phyloP scores from a whole-genome alignment of 306 rosid genomes.

The Pyrus betulifolia region DNA sequence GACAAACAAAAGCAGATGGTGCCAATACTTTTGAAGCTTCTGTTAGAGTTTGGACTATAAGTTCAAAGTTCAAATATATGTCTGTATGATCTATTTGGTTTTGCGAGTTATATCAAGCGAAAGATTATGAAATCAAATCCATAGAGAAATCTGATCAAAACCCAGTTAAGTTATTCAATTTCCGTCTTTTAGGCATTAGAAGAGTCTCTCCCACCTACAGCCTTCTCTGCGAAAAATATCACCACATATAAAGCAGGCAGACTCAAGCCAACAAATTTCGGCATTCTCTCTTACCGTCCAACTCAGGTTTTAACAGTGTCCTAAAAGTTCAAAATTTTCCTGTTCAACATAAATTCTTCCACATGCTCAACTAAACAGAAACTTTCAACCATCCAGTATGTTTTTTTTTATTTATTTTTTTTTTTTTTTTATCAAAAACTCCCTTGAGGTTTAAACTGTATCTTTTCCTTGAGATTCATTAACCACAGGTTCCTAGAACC shows the following conservation, averaged over 20 bases:
- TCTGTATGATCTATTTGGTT: background rate
- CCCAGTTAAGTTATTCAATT: background rate
- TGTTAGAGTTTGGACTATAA: background rate
- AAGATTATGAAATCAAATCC: background rate
- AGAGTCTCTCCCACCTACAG: background rate
- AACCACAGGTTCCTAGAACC: background rate
- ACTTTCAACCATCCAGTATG: background rate
- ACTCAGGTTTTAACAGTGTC: background rate
- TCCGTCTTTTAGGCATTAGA: background rate
- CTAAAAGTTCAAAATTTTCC: background rate
- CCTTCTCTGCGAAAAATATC: background rate
- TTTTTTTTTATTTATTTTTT: too few relatives aligned
- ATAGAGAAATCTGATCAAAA: background rate
- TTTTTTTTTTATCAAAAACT: background rate
- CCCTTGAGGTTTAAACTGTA: background rate
- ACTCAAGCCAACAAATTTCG: background rate
- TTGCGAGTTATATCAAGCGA: background rate
- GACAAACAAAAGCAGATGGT: background rate
- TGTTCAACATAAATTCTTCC: background rate
- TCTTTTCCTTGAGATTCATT: background rate
- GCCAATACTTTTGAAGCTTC: background rate
- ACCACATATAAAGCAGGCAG: background rate
- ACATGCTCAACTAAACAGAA: background rate
- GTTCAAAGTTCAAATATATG: background rate
- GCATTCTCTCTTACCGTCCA: background rate